Percentiles rank a stretch among this genome's conserved stretches.
These are phyloP conservation scores for Syzygium oleosum DNA, from an alignment of 345 rosid species.

Conservation along the genomic window DNA sequence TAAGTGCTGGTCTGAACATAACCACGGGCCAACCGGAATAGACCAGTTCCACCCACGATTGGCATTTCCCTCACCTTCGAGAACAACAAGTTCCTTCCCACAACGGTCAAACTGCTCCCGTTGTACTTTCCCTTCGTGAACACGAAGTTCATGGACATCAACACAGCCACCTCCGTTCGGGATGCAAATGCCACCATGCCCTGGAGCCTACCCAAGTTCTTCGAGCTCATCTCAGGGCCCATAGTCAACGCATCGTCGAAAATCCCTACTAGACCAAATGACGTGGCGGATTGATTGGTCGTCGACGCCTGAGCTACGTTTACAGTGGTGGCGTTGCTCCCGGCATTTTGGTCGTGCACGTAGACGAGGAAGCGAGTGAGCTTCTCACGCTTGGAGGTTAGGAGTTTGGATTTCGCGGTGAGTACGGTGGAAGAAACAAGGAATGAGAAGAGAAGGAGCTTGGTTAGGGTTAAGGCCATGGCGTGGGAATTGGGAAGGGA, in stretches of 20 bases:
- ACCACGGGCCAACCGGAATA: neutral
- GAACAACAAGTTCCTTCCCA: neutral
- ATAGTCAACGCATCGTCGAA: neutral
- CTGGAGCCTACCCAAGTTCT: neutral
- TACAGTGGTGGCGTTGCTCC: neutral
- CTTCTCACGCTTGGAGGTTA: neutral
- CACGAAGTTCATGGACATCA: neutral
- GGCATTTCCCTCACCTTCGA: neutral
- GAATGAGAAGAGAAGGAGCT: neutral
- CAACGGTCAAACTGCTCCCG: neutral
- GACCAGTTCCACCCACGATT: neutral
- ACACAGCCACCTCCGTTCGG: neutral
- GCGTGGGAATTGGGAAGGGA: neutral
- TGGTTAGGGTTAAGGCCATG: neutral
- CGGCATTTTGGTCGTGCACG: neutral
- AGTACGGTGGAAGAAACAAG: neutral
- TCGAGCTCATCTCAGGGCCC: slow-evolving; percentile 1
- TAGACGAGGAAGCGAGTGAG: neutral
- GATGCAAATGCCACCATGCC: neutral
- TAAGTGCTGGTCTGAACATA: neutral
- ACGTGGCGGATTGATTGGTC: neutral
- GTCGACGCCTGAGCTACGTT: neutral
- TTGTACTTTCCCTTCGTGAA: neutral
- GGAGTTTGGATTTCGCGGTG: neutral
- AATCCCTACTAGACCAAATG: neutral